Base-by-base conservation (phyloP, 148 eudicot species). In the Fagopyrum tataricum region DNA sequence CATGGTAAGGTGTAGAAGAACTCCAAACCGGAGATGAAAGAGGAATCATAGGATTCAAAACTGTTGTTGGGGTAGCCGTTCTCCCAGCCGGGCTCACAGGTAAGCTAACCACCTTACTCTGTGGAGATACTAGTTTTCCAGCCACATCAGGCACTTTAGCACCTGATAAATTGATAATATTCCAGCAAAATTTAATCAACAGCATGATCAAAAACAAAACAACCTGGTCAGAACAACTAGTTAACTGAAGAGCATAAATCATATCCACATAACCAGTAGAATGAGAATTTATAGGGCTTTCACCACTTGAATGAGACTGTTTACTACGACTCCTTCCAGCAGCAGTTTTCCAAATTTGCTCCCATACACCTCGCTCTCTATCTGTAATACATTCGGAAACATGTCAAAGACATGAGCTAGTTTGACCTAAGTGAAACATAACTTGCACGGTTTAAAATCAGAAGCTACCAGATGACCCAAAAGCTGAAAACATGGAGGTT, bases 11-110 rank as follows among this genome's bases (percentile, higher is more conserved):
- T 42, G 94, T 92, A 69, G 92, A 72, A 46, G 84, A 72, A 78
- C 78, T 92, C 99, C 97, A 92, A 78, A 92, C 88, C 1, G 99
- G 97, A 4, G 99, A 95, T 15, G 97, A 88, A 64, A 85, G 81
- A 70, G 99, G 92, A 23, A 90, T 82, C 42, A 86, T 79, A 13
- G 89, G 87, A 77, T 79, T 86, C 59, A 79, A 78, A 59, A 76
- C 72, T 44, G 88, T 79, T 68, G 90, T 79, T 75, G 84, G 81
- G 64, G 78, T 75, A 75, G 78, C 84, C 76, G 85, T 91, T 81
- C 75, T 80, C 82, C 85, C 85, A 48, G 82, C 80, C 78, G 79
- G 87, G 74, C 83, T 79, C 67, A 74, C 74, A 58, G 89, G 84
- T 39, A 91, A 78, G 41, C 85, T 43, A 62, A 69, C 70, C 78